A percentile compares a stretch with the other conserved stretches of the same genome.
These are phyloP conservation scores for Sugiyamaella americana DNA, from an alignment of 805 yeast genomes.

Conservation along the genomic window DNA sequence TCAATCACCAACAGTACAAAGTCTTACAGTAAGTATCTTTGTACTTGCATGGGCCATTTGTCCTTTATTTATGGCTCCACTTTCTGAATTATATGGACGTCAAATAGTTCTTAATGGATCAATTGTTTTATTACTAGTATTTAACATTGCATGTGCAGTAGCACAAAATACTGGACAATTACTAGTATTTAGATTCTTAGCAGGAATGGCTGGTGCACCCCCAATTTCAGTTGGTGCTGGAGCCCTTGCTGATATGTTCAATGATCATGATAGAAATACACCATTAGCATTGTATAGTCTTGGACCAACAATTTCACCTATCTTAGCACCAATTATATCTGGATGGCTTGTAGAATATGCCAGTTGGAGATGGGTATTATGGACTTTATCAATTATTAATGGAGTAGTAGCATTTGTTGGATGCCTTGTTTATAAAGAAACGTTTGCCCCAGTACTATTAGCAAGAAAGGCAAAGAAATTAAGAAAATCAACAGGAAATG, in stretches of 20 bases:
- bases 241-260: slow-evolving; percentile 54
- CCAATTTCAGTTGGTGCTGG: slow-evolving; percentile 69
- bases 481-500: slow-evolving; percentile 50
- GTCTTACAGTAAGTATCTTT: slow-evolving; percentile 56
- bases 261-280: slow-evolving; percentile 43
- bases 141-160: slow-evolving; percentile 53
- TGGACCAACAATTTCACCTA: slow-evolving; percentile 59
- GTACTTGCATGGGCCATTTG: slow-evolving; percentile 67
- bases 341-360: slow-evolving; percentile 49
- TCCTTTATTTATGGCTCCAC: slow-evolving; percentile 60
- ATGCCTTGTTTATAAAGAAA: slow-evolving; percentile 44
- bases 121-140: slow-evolving; percentile 39
- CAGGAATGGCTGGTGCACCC: slow-evolving; percentile 64
- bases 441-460: slow-evolving; percentile 52
- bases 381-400: slow-evolving; percentile 50
- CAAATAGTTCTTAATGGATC: slow-evolving; percentile 48
- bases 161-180: slow-evolving; percentile 50
- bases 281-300: slow-evolving; percentile 53
- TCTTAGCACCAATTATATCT: slow-evolving; percentile 41
- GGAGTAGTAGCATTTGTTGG: slow-evolving; percentile 44
- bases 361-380: slow-evolving; percentile 60
- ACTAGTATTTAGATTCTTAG: slow-evolving; percentile 53
- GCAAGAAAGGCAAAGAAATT: slow-evolving; percentile 41
- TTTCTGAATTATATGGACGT: slow-evolving; percentile 63
- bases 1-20: slow-evolving; percentile 37